Conservation (phyloP, 2,329 filamentous ascomycete species). For the Nothophoma quercina region DNA sequence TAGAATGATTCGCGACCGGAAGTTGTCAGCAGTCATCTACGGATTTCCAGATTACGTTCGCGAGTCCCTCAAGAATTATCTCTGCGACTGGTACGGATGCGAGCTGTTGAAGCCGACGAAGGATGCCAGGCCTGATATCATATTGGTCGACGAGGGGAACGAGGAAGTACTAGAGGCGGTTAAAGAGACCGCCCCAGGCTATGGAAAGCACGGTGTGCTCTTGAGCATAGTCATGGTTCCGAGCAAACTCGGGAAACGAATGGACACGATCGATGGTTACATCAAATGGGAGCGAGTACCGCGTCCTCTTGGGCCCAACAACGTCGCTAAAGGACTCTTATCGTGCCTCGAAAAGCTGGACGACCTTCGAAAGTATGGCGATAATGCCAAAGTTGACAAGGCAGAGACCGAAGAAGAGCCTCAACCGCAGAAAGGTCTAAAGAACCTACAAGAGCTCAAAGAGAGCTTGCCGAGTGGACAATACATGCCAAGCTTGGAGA, state of each 20-base stretch:
- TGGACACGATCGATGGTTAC: constrained; percentile 15
- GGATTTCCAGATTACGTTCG: constrained; percentile 14
- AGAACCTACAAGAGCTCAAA: background rate
- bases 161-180: constrained; percentile 7
- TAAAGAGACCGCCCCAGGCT: constrained; percentile 3
- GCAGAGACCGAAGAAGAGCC: background rate
- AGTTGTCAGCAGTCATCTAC: constrained; percentile 10
- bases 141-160: constrained; percentile 24
- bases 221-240: constrained; percentile 16
- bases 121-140: constrained; percentile 16
- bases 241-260: constrained; percentile 10
- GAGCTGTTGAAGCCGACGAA: constrained; percentile 6
- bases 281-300: constrained; percentile 16
- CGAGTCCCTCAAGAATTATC: constrained; percentile 8
- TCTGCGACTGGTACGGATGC: constrained; percentile 18
- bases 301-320: constrained; percentile 14
- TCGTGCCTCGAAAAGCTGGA: constrained; percentile 11
- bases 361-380: constrained; percentile 4
- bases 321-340: constrained; percentile 4
- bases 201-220: constrained; percentile 19
- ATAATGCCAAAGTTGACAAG: background rate
- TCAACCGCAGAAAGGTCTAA: background rate
- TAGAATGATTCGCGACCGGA: background rate
- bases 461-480: background rate
- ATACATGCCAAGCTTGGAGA: background rate